phyloP scores from a whole-genome alignment of 1,284 basidiomycete genomes.

The Kwoniella shivajii region DNA sequence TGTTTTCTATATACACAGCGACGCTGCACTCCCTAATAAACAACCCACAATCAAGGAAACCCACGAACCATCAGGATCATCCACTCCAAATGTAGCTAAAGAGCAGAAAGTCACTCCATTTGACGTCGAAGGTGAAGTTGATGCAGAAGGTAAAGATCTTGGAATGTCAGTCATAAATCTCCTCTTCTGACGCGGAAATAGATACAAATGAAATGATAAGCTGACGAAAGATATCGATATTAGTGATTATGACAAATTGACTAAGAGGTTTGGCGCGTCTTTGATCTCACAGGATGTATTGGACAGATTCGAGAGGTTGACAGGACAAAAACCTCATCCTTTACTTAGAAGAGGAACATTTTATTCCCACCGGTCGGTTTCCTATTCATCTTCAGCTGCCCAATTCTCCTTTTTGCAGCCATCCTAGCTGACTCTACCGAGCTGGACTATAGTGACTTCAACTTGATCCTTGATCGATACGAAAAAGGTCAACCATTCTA shows the following conservation, averaged over 20 bases:
- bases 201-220: not conserved
- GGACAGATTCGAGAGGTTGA: constrained; percentile 86
- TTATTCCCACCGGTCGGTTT: constrained; percentile 88
- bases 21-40: constrained; percentile 15
- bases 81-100: constrained; percentile 23
- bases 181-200: no score
- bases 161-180: constrained; percentile 65
- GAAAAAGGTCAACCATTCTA: constrained; percentile 98
- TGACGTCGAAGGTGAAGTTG: constrained; percentile 93
- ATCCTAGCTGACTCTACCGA: not conserved
- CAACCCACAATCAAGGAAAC: constrained; percentile 17
- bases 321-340: constrained; percentile 87
- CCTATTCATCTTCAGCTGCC: not conserved
- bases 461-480: constrained; percentile 90
- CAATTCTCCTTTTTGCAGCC: not conserved
- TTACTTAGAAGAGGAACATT: constrained; percentile 91
- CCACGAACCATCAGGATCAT: constrained; percentile 24
- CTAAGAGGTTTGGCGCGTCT: constrained; percentile 91
- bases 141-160: constrained; percentile 82
- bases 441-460: constrained; percentile 70
- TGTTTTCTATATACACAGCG: constrained; percentile 1
- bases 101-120: constrained; percentile 95
- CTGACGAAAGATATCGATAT: not conserved
- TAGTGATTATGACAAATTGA: constrained; percentile 92
- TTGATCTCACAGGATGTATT: constrained; percentile 76